Percentiles rank a stretch among this genome's conserved stretches.
Evolutionary conservation across 768 basidiomycete species (phyloP).

Genomic region (Suillus fuscotomentosus): DNA sequence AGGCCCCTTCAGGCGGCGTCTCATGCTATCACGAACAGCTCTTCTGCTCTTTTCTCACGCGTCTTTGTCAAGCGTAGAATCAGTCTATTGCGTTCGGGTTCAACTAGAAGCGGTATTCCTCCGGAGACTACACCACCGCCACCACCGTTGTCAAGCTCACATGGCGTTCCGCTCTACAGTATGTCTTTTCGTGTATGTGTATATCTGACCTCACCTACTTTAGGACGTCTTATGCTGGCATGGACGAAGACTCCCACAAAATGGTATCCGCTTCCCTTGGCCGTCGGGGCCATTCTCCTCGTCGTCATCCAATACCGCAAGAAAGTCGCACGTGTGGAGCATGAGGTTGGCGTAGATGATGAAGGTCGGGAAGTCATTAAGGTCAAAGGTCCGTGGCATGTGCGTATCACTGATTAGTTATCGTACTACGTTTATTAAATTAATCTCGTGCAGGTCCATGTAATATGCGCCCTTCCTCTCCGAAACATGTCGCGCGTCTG

Average conservation of each 20-base stretch:
- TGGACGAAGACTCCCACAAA: slow-evolving; percentile 88
- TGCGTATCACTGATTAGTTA: slow-evolving; percentile 33
- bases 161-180: slow-evolving; percentile 51
- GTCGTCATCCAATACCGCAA: slow-evolving; percentile 75
- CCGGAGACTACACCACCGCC: slow-evolving; percentile 41
- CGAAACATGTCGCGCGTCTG: slow-evolving; percentile 95
- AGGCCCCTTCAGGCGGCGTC: slow-evolving; percentile 59
- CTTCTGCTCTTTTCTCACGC: slow-evolving; percentile 30
- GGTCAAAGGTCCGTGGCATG: slow-evolving; percentile 93
- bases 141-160: slow-evolving; percentile 39
- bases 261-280: slow-evolving; percentile 94
- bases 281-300: slow-evolving; percentile 86
- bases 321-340: slow-evolving; percentile 44
- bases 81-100: slow-evolving; percentile 18
- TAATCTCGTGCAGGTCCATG: slow-evolving; percentile 68
- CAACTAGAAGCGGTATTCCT: slow-evolving; percentile 22
- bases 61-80: slow-evolving; percentile 32
- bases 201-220: slow-evolving; percentile 10
- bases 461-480: slow-evolving; percentile 91
- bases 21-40: slow-evolving; percentile 28
- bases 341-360: slow-evolving; percentile 76
- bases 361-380: slow-evolving; percentile 79
- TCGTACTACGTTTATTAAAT: slow-evolving; percentile 1
- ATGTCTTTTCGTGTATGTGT: slow-evolving; percentile 3
- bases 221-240: slow-evolving; percentile 67